These are phyloP conservation scores for Umbilicus rupestris DNA, from an alignment of 164 flowering plant species.

Conservation along the genomic window DNA sequence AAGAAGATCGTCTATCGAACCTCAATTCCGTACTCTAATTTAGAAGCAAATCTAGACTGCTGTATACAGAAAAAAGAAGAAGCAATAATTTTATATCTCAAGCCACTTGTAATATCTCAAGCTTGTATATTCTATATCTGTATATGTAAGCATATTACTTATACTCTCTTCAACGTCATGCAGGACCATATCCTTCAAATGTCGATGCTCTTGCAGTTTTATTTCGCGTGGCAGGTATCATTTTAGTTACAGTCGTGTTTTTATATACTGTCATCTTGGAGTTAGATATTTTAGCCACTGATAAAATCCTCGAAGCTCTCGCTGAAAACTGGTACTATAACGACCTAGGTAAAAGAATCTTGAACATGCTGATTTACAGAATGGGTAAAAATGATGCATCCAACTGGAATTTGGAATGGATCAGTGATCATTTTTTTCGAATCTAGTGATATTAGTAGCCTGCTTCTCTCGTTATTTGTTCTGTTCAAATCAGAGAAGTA, in stretches of 20 bases:
- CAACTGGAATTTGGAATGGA: not conserved
- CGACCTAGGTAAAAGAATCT: not conserved
- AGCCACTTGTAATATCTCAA: no score
- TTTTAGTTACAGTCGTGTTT: not conserved
- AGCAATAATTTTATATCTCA: no score
- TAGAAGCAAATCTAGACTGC: no score
- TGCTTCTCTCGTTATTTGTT: not conserved
- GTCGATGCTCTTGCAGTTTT: not conserved
- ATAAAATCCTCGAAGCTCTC: no score
- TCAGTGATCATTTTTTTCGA: not conserved
- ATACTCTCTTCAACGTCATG: not conserved
- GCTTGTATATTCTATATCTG: no score
- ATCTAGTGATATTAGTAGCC: not conserved
- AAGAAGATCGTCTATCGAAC: no score
- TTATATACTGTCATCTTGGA: no score
- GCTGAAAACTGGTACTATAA: no score
- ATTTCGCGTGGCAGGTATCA: not conserved
- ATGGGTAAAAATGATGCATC: not conserved
- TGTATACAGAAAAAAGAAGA: no score
- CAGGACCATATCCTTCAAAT: not conserved
- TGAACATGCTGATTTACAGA: not conserved
- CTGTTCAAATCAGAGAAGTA: not conserved
- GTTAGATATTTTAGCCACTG: no score
- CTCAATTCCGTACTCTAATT: no score
- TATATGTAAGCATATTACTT: no score